These are phyloP conservation scores for Kitagawia praeruptora DNA, from an alignment of 129 eudicot genomes.

Conservation along the genomic window DNA sequence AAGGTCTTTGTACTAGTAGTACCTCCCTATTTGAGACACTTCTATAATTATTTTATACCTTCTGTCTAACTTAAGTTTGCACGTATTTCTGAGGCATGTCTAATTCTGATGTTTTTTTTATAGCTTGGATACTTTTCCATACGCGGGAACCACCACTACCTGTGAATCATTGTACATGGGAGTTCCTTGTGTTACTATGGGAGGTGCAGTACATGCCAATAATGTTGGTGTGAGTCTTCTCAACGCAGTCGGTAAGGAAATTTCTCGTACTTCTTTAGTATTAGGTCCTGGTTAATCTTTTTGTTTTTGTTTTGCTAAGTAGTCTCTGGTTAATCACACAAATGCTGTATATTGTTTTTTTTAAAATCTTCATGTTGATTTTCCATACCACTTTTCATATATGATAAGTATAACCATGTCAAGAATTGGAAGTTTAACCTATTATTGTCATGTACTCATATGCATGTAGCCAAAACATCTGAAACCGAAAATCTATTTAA, in stretches of 20 bases:
- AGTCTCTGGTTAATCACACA: no score
- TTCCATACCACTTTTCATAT: background rate
- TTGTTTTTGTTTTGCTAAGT: no score
- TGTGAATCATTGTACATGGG: constrained; percentile 98
- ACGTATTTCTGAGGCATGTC: constrained; percentile 9
- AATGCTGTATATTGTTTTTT: background rate
- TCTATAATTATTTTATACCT: background rate
- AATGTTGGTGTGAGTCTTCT: constrained; percentile 95
- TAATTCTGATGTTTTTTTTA: constrained; percentile 4
- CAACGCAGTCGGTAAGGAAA: constrained; percentile 64
- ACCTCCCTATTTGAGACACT: background rate
- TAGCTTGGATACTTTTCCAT: constrained; percentile 95
- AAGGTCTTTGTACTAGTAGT: background rate
- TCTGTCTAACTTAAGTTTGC: background rate
- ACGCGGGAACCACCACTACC: constrained; percentile 96
- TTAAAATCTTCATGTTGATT: background rate
- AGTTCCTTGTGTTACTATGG: constrained; percentile 95
- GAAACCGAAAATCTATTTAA: background rate
- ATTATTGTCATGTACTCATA: background rate
- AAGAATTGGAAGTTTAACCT: background rate
- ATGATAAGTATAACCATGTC: background rate
- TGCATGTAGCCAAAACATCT: background rate
- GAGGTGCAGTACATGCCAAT: constrained; percentile 86
- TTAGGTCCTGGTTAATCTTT: background rate
- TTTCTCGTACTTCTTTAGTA: background rate